Base-by-base conservation (phyloP, 2,329 filamentous ascomycete genomes). In the Trichoderma sp. region DNA sequence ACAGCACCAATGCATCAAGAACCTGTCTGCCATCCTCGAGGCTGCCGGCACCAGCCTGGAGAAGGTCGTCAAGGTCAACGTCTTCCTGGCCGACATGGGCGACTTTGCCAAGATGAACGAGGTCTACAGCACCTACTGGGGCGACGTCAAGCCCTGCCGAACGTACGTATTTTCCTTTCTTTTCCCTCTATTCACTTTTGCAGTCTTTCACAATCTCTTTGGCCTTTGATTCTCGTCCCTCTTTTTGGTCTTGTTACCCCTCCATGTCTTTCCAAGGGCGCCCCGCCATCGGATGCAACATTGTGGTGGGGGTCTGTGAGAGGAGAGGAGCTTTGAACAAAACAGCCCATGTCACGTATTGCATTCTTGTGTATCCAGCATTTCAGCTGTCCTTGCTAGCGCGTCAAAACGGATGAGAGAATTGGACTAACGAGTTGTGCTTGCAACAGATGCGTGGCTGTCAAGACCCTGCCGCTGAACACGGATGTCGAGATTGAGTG, bases 101-200 rank as follows among this genome's bases (percentile, higher is more conserved):
- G 86, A 93, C 81, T 94, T 94, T 78, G 87, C 85, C 43, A 89
- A 91, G 80, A 93, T 94, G 90, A 94, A 94, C 81, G 86, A 87
- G 76, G 87, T 91, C 63, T 94, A 93, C 78, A 88, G 87, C 78
- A 88, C 91, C 81, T 92, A 90, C 84, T 94, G 93, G 83, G 83
- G 82, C 24, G 82, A 85, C 9, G 78, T 83, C 36, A 86, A 85
- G 78, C 84, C 84, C 12, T 83, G 79, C 74, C 79, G 82, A 71
- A 84, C 83, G 83, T 84, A 75, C 76, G 82, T 72, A 47, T 71
- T 43, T 24, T 32, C 8, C 5, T 11, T 11, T 14, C n/a, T 34
- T 15, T 24, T 24, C 39, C 32, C 4, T 8, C 43, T 21, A 12
- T 32, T 51, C n/a, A 21, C 28, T 1, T 24, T 24, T 62, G 5